Evolutionary conservation across 2,329 filamentous ascomycete genomes (phyloP).

Genomic region (Graphiopsis chlorocephala): DNA sequence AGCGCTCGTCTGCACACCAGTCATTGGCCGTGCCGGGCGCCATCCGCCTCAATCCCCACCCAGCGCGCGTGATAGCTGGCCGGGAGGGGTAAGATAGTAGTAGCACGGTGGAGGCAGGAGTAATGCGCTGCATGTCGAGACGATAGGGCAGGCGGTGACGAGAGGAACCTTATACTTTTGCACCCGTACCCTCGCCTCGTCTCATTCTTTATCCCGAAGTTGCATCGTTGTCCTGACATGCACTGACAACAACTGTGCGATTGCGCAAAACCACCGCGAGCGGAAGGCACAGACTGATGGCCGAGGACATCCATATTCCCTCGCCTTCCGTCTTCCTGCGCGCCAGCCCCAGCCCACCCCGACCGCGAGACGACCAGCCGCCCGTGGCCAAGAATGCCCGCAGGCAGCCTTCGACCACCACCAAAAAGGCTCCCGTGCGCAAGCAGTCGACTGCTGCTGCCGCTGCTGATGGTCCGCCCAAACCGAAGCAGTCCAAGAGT

Average conservation of each 20-base stretch:
- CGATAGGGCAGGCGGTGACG: constrained; percentile 12
- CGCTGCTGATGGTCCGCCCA: constrained; percentile 38
- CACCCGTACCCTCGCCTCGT: background rate
- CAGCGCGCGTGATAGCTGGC: constrained; percentile 12
- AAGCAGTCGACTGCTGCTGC: constrained; percentile 20
- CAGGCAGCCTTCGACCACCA: constrained; percentile 20
- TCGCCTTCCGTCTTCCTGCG: constrained; percentile 56
- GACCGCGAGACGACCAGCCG: constrained; percentile 31
- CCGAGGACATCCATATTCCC: constrained; percentile 58
- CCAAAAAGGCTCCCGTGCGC: constrained; percentile 23
- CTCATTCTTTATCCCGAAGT: constrained; percentile 17
- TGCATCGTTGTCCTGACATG: constrained; percentile 17
- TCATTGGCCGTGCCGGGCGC: constrained; percentile 13
- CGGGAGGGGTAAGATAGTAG: constrained; percentile 10
- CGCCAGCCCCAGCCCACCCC: constrained; percentile 30
- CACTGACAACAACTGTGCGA: constrained; percentile 13
- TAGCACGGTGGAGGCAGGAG: background rate
- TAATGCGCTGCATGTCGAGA: background rate
- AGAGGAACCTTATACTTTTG: constrained; percentile 13
- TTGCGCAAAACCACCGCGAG: constrained; percentile 9
- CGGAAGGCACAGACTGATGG: constrained; percentile 34
- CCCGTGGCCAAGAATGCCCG: constrained; percentile 27
- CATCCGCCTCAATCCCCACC: background rate
- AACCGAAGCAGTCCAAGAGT: constrained; percentile 72
- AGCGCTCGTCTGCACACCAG: constrained; percentile 4